These are phyloP conservation scores for Chlorella sp. DNA, from an alignment of 139 green algal genomes.

Conservation along the genomic window DNA sequence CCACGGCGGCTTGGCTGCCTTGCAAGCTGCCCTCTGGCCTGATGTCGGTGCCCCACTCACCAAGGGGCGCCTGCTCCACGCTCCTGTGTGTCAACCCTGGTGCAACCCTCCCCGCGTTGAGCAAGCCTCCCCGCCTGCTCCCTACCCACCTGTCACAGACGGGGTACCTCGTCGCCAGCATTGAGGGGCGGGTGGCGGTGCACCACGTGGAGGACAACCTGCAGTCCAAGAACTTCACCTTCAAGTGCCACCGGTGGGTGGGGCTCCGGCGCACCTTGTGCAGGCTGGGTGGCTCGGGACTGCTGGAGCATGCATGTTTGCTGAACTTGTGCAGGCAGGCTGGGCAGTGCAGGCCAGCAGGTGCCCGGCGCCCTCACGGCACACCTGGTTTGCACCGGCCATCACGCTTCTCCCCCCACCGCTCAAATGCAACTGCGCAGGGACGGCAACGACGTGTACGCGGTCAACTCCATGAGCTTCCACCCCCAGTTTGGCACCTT, in stretches of 20 bases:
- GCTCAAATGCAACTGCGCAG: not conserved
- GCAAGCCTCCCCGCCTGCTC: too few relatives aligned
- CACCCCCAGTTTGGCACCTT: slow-evolving; percentile 93
- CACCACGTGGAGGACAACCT: slow-evolving; percentile 92
- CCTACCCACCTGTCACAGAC: slow-evolving; percentile 7
- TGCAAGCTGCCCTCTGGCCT: too few relatives aligned
- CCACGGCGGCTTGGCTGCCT: too few relatives aligned
- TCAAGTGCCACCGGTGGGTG: slow-evolving; percentile 89
- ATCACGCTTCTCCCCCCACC: not conserved
- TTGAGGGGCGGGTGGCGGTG: slow-evolving; percentile 96
- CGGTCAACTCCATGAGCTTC: slow-evolving; percentile 95
- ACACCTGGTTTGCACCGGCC: not conserved
- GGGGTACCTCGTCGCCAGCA: slow-evolving; percentile 92
- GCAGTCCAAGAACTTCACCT: slow-evolving; percentile 91
- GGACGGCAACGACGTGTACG: slow-evolving; percentile 89
- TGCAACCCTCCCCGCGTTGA: too few relatives aligned
- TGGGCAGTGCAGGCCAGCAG: not conserved
- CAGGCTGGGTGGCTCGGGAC: too few relatives aligned
- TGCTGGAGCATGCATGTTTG: too few relatives aligned
- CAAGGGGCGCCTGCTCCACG: too few relatives aligned
- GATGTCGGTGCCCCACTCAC: too few relatives aligned
- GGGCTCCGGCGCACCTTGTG: too few relatives aligned
- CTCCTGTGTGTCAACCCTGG: too few relatives aligned
- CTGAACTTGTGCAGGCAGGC: not conserved
- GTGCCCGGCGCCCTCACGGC: too few relatives aligned